These are phyloP conservation scores for Asparagopsis taxiformis DNA, from an alignment of 31 red algal genomes.

Conservation along the genomic window DNA sequence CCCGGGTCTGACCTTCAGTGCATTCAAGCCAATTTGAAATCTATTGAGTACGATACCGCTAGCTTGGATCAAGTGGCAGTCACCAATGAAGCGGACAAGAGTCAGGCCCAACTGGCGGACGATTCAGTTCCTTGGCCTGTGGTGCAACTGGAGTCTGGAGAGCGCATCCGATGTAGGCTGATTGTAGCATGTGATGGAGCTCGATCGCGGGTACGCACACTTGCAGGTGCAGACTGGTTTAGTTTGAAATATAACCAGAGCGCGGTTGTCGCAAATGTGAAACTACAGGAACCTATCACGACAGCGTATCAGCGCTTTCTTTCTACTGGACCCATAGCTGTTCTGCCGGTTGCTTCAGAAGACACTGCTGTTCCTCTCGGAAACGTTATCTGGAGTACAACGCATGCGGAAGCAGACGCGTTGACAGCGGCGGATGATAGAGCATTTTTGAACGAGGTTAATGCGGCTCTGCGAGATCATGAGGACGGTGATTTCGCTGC, in stretches of 20 bases:
- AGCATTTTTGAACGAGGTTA: slow-evolving; percentile 78
- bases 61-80: neutral
- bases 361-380: slow-evolving; percentile 35
- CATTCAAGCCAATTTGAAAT: slow-evolving; percentile 12
- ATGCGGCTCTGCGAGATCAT: slow-evolving; percentile 44
- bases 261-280: slow-evolving; percentile 91
- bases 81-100: neutral
- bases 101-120: neutral
- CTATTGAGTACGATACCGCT: slow-evolving; percentile 4
- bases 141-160: slow-evolving; percentile 43
- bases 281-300: slow-evolving; percentile 21
- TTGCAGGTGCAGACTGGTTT: slow-evolving; percentile 63
- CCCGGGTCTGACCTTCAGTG: slow-evolving; percentile 5
- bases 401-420: slow-evolving; percentile 67
- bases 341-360: slow-evolving; percentile 72
- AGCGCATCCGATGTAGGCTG: slow-evolving; percentile 40
- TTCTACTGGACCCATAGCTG: slow-evolving; percentile 81
- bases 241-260: slow-evolving; percentile 55
- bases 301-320: slow-evolving; percentile 92
- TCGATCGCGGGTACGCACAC: slow-evolving; percentile 64
- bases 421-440: slow-evolving; percentile 45
- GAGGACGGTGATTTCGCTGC: slow-evolving; percentile 27
- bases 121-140: slow-evolving; percentile 36
- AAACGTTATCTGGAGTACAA: slow-evolving; percentile 93
- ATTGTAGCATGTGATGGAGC: slow-evolving; percentile 89